Base-by-base conservation (phyloP, 768 basidiomycete genomes). In the Mycena rebaudengoi region DNA sequence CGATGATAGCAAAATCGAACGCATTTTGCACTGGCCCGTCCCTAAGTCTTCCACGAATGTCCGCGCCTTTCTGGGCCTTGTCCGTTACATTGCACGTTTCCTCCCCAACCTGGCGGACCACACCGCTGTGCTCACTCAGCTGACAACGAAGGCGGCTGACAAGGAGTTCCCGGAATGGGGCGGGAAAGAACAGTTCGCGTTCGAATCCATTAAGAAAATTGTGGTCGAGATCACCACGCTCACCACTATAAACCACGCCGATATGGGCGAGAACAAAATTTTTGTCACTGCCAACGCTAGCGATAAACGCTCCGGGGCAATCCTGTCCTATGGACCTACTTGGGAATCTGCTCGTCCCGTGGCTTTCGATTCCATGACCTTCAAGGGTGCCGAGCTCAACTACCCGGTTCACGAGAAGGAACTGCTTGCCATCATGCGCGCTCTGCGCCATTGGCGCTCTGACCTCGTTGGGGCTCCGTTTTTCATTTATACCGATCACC, bases 401-500 rank as follows among this genome's bases (percentile, higher is more conserved):
- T 79, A 79, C 32, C 75, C 75, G 51, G 29, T 53, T 1, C 52
- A 53, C 16, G 35, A 45, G 28, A 56, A 56, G n/a, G 54, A 56
- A 23, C 30, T 80, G 0, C 55, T 78, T 0, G 74, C 76, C 0
- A 76, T 80, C 13, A 69, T 80, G 0, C 62, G 71, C 2, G 71
- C 74, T 0, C 63, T 71, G 0, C 29, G 65, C 7, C 55, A 68
- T 35, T 75, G 71, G 73, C 50, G 68, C 1, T 40, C 52, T 0
- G 70, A 71, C 35, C 49, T 67, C 1, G 37, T 69, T 16, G 62
- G 70, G 8, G 37, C 32, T n/a, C 21, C 14, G 5, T 33, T 69
- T 71, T 2, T 28, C 0, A 68, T 80, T 16, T 75, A 58, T 29
- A 78, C 78, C 1, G 77, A 79, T 56, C 80, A 80, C 51, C 59